These are phyloP conservation scores for Elymus sibiricus DNA, from an alignment of 176 grass and related monocot species.

Conservation along the genomic window DNA sequence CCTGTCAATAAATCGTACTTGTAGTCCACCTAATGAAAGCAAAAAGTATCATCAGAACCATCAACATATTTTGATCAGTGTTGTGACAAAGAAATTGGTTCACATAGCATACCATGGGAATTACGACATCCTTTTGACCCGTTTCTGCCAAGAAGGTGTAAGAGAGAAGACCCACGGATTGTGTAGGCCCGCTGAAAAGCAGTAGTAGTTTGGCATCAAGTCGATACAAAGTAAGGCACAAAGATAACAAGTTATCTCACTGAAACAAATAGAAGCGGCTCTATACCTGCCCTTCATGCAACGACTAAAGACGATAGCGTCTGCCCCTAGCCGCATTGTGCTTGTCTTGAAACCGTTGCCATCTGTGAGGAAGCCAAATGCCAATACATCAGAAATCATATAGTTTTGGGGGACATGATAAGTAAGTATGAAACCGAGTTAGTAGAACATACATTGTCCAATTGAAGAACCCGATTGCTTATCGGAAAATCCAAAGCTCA, in stretches of 20 bases:
- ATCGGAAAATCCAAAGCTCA: constrained; percentile 92
- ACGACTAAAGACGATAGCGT: constrained; percentile 74
- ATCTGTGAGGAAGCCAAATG: constrained; percentile 31
- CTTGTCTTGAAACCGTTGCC: constrained; percentile 96
- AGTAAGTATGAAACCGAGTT: background rate
- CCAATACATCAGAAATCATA: background rate
- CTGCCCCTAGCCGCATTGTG: constrained; percentile 84
- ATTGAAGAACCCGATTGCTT: constrained; percentile 68
- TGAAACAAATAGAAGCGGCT: background rate
- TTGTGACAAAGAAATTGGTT: background rate
- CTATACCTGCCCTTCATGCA: constrained; percentile 48
- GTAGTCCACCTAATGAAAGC: constrained; percentile 67
- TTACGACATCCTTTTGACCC: constrained; percentile 53
- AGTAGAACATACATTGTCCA: constrained; percentile 58
- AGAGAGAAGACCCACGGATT: constrained; percentile 78
- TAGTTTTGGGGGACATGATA: background rate
- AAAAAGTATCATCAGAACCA: constrained; percentile 1
- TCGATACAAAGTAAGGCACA: background rate
- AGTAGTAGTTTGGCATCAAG: background rate
- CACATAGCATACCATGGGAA: constrained; percentile 51
- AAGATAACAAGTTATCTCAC: background rate
- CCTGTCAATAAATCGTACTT: constrained; percentile 53
- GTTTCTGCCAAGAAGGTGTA: constrained; percentile 66
- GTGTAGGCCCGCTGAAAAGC: constrained; percentile 50
- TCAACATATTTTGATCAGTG: background rate